Evolutionary conservation across 139 green algal genomes (phyloP), one percentile per base, ranked within the genome.

Genomic region (Desmodesmus armatus): DNA sequence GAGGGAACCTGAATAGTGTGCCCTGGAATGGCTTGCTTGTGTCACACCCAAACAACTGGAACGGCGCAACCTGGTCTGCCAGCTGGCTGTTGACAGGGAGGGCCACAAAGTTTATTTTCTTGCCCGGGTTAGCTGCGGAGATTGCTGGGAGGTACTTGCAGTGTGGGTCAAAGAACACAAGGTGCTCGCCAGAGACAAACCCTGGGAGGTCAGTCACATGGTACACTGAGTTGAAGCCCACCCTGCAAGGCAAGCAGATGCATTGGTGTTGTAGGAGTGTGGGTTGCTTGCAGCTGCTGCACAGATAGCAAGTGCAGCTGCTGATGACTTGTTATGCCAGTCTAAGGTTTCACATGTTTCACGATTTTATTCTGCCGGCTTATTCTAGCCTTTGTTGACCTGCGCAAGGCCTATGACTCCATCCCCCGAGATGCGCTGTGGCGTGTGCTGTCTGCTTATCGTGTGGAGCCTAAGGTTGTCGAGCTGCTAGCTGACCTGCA

Each of bases 141-240:
- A 85, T 69, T 29, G 79, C 79, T 25, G 75, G 86, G 15, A 91
- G 71, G 43, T 89, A 43, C 33, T 43, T 85, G 73, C 89, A 94
- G 82, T 95, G 91, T 0, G 94, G 94, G 83, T 97, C 94, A 86
- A 97, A 96, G 7, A 95, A 92, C 23, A 94, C 91, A 21, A 95
- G 60, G 63, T 95, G 78, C 3, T 79, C 60, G 0, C 88, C 90
- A 5, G 83, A 92, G 5, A 97, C 86, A 77, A 97, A 97, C 39
- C 69, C 89, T 27, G 93, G 93, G 27, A 96, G 47, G 51, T 97
- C 94, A 23, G 93, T 94, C 29, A 97, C 60, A 80, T 96, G 94
- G 80, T 97, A 97, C 62, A 88, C 86, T 31, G 88, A 89, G 78
- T 95, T 94, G 88, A 96, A 96, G 43, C 93, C 94, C 39, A 94